Evolutionary conservation across 345 rosid genomes (phyloP), one percentile per base, ranked within the genome.

Genomic region (Ricinus communis): DNA sequence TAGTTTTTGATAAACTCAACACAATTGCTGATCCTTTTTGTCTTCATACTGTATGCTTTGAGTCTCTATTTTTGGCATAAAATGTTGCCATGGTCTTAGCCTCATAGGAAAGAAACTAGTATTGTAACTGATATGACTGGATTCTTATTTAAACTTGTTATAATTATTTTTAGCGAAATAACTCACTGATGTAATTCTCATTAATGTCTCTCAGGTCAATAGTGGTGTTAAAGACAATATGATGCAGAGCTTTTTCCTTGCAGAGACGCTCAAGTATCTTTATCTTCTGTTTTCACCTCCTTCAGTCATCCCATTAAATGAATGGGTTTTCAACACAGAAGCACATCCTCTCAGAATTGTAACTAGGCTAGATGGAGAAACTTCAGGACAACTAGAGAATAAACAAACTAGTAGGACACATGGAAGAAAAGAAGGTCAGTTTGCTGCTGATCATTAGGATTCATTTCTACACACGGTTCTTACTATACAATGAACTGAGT

Each of bases 211-310:
- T 43, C 90, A 95, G 98, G 98, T 93, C 8, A 92, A 87, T 50
- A 82, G 86, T 1, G 99, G 98, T 36, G 84, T 78, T 31, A 93
- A 86, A 78, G 99, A 95, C 83, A 86, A 95, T 77, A 88, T 83
- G 94, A 95, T 95, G 98, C 99, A 93, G 71, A 95, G 96, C 83
- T 95, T 95, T 83, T 93, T 93, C 74, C 90, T 95, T 10, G 99
- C 98, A 1, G 97, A 95, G 93, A 93, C 98, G 12, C 88, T 93
- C 1, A 90, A 93, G 71, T 93, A 95, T 77, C 82, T 93, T 0
- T 93, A 95, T 69, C 99, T 95, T 56, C 87, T 95, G 41, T 95
- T 90, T 73, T 90, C 99, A 8, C 98, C 98, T 25, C 51, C 98
- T 30, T 75, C 96, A 0, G 91, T 90, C 54, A 87, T 95, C 64